A percentile compares a stretch with the other conserved stretches of the same genome.
phyloP scores from a whole-genome alignment of 1,284 basidiomycete species.

The Leucoagaricus sp. region DNA sequence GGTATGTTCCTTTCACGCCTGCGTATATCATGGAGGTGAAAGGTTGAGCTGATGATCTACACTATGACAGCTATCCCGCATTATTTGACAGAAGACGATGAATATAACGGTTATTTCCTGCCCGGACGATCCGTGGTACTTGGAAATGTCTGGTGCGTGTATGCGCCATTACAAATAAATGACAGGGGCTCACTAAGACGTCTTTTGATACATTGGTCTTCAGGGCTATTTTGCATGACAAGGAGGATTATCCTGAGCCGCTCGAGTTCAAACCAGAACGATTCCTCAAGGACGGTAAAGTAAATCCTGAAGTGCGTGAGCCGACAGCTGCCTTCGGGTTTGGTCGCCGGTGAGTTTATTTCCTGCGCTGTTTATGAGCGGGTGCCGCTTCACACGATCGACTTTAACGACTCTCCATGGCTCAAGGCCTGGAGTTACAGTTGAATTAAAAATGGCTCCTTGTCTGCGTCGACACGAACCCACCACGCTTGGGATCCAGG shows the following conservation, averaged over 20 bases:
- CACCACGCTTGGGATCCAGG: too few species aligned
- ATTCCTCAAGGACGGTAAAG: constrained; percentile 27
- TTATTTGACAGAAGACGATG: constrained; percentile 27
- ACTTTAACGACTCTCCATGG: too few species aligned
- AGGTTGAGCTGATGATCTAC: not conserved
- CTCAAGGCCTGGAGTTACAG: too few species aligned
- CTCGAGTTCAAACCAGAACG: constrained; percentile 35
- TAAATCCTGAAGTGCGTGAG: constrained; percentile 24
- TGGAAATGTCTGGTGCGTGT: constrained; percentile 19
- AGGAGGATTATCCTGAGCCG: constrained; percentile 32
- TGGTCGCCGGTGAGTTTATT: constrained; percentile 26
- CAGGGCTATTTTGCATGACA: constrained; percentile 39
- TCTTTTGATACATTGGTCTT: constrained; percentile 1
- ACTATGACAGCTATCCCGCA: constrained; percentile 28
- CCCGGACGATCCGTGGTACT: constrained; percentile 27
- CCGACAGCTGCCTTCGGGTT: constrained; percentile 29
- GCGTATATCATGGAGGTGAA: constrained; percentile 8
- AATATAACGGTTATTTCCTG: constrained; percentile 29
- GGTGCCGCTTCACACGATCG: too few species aligned
- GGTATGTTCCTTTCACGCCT: constrained; percentile 18
- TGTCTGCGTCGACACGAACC: too few species aligned
- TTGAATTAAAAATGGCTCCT: too few species aligned
- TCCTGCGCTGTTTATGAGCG: not conserved
- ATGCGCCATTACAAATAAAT: not conserved
- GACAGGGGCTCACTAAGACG: too few species aligned